Base-by-base conservation (phyloP, 179 eudicot species). In the Patellifolia procumbens region DNA sequence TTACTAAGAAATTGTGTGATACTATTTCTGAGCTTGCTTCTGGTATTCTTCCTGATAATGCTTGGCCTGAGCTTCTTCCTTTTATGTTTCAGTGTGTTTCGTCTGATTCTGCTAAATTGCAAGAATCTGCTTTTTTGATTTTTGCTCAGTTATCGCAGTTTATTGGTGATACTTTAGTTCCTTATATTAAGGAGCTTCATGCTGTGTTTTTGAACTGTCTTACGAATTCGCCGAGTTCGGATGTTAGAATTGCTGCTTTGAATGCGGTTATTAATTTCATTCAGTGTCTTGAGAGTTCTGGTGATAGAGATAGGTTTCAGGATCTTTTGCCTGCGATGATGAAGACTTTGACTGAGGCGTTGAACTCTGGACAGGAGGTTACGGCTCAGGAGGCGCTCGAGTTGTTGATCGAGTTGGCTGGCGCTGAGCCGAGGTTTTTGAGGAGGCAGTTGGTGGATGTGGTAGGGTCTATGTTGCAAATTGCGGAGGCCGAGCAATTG, bases 351-450 rank as follows among this genome's bases (percentile, higher is more conserved):
- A 95, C 95, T 0, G 91, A 92, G 83, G 92, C 99, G 0, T 70
- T 95, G 76, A 95, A 95, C 49, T 76, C 88, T 4, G 86, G 87
- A 1, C 97, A 92, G 74, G 99, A 95, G 85, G 95, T 91, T 0
- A 95, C 97, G 0, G 97, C 97, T 0, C 98, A 94, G 77, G 97
- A 94, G 75, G 98, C 98, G 12, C 82, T 94, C 37, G 98, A 94
- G 76, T 60, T 94, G 80, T 37, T 94, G 84, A 94, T 94, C 32
- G 98, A 94, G 66, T 84, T 94, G 79, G 98, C 97, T 0, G 98
- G 97, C 51, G 87, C 97, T 0, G 98, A 94, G 71, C 98, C 98
- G 0, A 84, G 97, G 86, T 94, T 94, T 60, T 69, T 92, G 79
- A 83, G 98, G 74, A 80, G 98, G 83, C 98, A 94, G 78, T 77